Evolutionary conservation across 2,329 filamentous ascomycete genomes (phyloP).

Genomic region (Fusarium miscanthi): DNA sequence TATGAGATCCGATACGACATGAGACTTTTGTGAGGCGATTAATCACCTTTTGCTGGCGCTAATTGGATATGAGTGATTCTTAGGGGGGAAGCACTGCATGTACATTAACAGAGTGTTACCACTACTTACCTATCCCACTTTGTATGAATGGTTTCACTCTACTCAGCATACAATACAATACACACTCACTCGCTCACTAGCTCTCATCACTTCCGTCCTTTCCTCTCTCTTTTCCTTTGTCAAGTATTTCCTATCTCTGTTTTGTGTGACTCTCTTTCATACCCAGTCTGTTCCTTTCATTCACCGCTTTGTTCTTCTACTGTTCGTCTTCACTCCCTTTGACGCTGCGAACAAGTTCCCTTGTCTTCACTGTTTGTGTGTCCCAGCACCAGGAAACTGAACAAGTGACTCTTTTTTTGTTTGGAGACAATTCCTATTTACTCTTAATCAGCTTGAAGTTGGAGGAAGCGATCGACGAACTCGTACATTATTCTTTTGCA

Average conservation of each 20-base stretch:
- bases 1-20: constrained; percentile 33
- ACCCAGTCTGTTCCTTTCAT: constrained; percentile 18
- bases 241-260: constrained; percentile 29
- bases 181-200: constrained; percentile 2
- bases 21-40: constrained; percentile 28
- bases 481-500: constrained; percentile 1
- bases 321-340: constrained; percentile 21
- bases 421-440: constrained; percentile 8
- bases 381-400: constrained; percentile 13
- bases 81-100: constrained; percentile 6
- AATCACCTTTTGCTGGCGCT: constrained; percentile 18
- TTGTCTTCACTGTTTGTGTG: constrained; percentile 18
- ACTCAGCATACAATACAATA: constrained; percentile 12
- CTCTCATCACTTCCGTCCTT: constrained; percentile 2
- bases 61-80: constrained; percentile 20
- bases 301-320: constrained; percentile 23
- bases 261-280: constrained; percentile 26
- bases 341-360: constrained; percentile 22
- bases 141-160: constrained; percentile 17
- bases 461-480: constrained; percentile 14
- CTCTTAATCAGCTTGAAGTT: constrained; percentile 27
- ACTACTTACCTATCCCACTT: neutral
- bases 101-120: constrained; percentile 29
- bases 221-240: constrained; percentile 25
- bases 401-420: constrained; percentile 34